Conservation (phyloP, 1,284 basidiomycete genomes). For the Sphagnurus paluster region DNA sequence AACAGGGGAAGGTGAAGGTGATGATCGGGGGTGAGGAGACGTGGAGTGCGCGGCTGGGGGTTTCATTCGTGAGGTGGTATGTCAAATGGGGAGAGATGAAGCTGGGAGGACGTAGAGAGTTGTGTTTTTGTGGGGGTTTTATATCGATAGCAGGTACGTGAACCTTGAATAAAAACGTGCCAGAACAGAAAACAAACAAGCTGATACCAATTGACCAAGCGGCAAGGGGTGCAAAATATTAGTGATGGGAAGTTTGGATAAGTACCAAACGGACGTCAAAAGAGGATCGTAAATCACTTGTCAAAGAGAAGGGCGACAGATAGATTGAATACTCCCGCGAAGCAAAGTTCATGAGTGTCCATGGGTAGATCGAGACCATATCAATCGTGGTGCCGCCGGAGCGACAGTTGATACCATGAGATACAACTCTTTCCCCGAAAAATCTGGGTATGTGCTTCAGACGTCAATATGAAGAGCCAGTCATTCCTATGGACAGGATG, state of each 20-base stretch:
- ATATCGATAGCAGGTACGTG: slow-evolving; percentile 26
- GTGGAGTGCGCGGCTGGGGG: not conserved
- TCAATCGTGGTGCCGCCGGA: not conserved
- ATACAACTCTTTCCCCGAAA: slow-evolving; percentile 1
- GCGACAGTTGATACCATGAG: not conserved
- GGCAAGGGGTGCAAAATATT: slow-evolving; percentile 17
- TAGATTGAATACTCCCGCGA: slow-evolving; percentile 13
- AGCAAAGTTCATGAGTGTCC: slow-evolving; percentile 13
- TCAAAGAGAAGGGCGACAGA: slow-evolving; percentile 14
- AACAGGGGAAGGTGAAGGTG: slow-evolving; percentile 5
- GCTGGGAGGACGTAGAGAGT: slow-evolving; percentile 28
- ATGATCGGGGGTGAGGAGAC: not conserved
- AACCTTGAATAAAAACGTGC: slow-evolving; percentile 33
- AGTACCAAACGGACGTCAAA: slow-evolving; percentile 16
- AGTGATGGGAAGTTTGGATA: slow-evolving; percentile 19
- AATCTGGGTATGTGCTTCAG: slow-evolving; percentile 18
- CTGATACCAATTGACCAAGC: slow-evolving; percentile 20
- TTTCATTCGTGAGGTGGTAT: not conserved
- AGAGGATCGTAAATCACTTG: slow-evolving; percentile 12
- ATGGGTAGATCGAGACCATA: slow-evolving; percentile 2
- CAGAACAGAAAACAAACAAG: slow-evolving; percentile 27
- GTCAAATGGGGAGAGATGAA: slow-evolving; percentile 30
- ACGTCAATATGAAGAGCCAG: slow-evolving; percentile 20
- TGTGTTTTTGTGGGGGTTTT: slow-evolving; percentile 50
- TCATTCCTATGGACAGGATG: slow-evolving; percentile 53